Evolutionary conservation across 108 stramenopile genomes (phyloP).

Genomic region (Pelagomonas calceolata): DNA sequence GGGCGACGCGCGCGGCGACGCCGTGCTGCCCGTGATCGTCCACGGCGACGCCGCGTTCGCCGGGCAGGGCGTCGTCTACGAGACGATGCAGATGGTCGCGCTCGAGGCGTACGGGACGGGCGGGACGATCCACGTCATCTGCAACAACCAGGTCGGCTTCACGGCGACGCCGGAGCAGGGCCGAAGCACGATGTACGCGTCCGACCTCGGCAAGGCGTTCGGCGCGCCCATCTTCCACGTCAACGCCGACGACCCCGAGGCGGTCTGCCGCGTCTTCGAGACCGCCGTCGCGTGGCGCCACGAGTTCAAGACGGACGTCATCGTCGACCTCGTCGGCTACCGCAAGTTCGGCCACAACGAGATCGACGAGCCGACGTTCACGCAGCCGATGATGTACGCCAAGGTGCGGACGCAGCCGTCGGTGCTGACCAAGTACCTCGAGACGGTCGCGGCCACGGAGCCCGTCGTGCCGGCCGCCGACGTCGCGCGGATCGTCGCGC

Average conservation of each 20-base stretch:
- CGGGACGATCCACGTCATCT: slow-evolving; percentile 98
- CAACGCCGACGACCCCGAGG: slow-evolving; percentile 96
- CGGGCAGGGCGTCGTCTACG: slow-evolving; percentile 96
- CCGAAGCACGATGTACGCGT: slow-evolving; percentile 86
- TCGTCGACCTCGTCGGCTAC: slow-evolving; percentile 97
- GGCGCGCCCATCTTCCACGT: slow-evolving; percentile 98
- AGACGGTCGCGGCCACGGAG: slow-evolving; percentile 24
- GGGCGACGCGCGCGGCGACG: slow-evolving; percentile 7
- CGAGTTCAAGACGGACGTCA: slow-evolving; percentile 87
- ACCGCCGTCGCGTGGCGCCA: slow-evolving; percentile 94
- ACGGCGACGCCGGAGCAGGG: slow-evolving; percentile 90
- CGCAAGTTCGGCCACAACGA: slow-evolving; percentile 98
- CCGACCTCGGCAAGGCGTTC: slow-evolving; percentile 97
- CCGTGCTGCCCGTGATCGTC: slow-evolving; percentile 85
- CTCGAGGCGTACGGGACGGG: slow-evolving; percentile 80
- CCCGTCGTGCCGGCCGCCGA: slow-evolving; percentile 73
- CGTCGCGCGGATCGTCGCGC: slow-evolving; percentile 63
- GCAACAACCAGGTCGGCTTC: slow-evolving; percentile 97
- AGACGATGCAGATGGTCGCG: slow-evolving; percentile 88
- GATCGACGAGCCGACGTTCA: slow-evolving; percentile 96
- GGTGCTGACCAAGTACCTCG: slow-evolving; percentile 73
- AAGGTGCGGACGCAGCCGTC: slow-evolving; percentile 74
- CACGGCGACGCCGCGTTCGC: slow-evolving; percentile 99
- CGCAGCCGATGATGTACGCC: slow-evolving; percentile 89
- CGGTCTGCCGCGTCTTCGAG: slow-evolving; percentile 86